Conservation (phyloP, 352 stramenopile genomes). For the Phytopythium delawarense region DNA sequence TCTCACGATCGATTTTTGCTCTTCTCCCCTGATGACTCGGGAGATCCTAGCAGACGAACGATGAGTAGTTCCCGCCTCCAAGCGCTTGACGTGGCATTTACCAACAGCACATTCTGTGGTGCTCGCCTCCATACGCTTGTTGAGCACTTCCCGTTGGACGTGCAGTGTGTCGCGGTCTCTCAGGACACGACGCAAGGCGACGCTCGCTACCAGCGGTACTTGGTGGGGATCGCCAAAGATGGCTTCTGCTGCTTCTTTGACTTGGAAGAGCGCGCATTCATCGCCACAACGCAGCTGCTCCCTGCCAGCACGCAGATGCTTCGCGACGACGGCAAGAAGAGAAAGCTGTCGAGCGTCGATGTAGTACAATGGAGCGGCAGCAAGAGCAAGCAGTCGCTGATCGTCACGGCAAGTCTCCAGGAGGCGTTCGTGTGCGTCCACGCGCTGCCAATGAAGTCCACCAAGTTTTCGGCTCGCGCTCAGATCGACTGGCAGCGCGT, state of each 20-base stretch:
- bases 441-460: conserved; percentile 31
- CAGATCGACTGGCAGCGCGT: conserved; percentile 41
- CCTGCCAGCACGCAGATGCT: conserved; percentile 2
- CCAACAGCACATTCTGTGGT: neutral
- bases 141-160: conserved; percentile 19
- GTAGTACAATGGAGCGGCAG: conserved; percentile 23
- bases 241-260: conserved; percentile 46
- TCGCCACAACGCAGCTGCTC: conserved; percentile 35
- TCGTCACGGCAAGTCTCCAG: conserved; percentile 23
- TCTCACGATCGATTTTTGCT: neutral
- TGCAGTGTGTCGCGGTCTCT: conserved; percentile 16
- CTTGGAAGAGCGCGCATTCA: conserved; percentile 16
- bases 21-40: neutral
- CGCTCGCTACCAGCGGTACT: conserved; percentile 12
- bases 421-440: conserved; percentile 34
- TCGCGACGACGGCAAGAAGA: neutral
- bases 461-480: conserved; percentile 18
- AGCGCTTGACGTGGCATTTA: conserved; percentile 7
- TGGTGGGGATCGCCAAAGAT: conserved; percentile 34
- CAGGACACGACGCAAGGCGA: conserved; percentile 9
- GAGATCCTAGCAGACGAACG: neutral
- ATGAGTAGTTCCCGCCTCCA: conserved; percentile 7
- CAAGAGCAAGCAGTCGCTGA: conserved; percentile 13
- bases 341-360: conserved; percentile 10
- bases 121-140: conserved; percentile 10